These are phyloP conservation scores for Clitoria ternatea DNA, from an alignment of 306 rosid species.

Conservation along the genomic window DNA sequence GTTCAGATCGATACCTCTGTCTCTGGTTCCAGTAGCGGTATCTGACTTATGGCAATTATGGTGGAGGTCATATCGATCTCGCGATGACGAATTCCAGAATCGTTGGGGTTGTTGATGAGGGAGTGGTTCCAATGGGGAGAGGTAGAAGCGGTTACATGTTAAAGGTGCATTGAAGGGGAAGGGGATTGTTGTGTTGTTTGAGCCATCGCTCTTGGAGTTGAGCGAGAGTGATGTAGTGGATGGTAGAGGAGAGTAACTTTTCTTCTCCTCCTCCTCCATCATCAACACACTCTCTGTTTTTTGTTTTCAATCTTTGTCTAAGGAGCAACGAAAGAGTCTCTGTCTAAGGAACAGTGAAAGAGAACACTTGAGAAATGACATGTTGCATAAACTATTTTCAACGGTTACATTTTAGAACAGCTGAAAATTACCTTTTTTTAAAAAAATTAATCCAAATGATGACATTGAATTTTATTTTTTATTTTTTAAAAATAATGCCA, in stretches of 20 bases:
- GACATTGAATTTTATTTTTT: too few species aligned
- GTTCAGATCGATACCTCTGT: background rate
- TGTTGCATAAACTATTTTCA: too few species aligned
- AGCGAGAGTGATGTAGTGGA: slow-evolving; percentile 50
- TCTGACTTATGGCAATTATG: background rate
- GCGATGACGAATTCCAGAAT: background rate
- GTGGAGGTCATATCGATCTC: too few species aligned
- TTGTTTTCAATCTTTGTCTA: too few species aligned
- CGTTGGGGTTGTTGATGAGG: background rate
- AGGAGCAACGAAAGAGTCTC: too few species aligned
- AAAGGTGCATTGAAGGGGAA: background rate
- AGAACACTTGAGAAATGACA: too few species aligned
- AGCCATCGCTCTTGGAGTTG: slow-evolving; percentile 61
- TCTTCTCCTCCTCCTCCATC: background rate
- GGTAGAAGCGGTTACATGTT: background rate
- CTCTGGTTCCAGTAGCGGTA: background rate
- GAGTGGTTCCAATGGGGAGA: background rate
- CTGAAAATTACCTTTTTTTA: too few species aligned
- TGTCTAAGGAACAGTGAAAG: too few species aligned
- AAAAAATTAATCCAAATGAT: too few species aligned
- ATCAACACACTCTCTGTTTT: background rate
- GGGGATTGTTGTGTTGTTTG: slow-evolving; percentile 13
- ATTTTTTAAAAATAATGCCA: too few species aligned
- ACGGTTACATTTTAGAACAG: too few species aligned
- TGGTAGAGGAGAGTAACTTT: slow-evolving; percentile 37